Evolutionary conservation across 768 basidiomycete genomes (phyloP).

Genomic region (Amanita thiersii): DNA sequence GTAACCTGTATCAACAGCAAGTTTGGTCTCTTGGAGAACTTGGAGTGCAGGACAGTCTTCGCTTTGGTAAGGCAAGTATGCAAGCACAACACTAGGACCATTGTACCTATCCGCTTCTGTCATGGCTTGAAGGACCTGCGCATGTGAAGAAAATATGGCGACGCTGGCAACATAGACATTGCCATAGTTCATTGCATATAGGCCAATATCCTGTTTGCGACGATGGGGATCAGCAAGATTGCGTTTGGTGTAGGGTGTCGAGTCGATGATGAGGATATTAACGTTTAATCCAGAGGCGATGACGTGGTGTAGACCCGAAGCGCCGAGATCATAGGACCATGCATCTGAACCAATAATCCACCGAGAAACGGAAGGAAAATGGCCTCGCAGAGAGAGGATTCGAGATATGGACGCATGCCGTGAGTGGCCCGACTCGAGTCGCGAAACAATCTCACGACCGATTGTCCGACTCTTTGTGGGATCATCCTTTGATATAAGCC

Average conservation of each 20-base stretch:
- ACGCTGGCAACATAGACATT: constrained; percentile 94
- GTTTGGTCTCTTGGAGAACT: constrained; percentile 94
- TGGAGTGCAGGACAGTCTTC: constrained; percentile 79
- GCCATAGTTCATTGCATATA: constrained; percentile 98
- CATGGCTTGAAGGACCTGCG: constrained; percentile 86
- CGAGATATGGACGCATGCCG: constrained; percentile 39
- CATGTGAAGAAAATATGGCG: constrained; percentile 93
- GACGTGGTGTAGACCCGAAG: constrained; percentile 91
- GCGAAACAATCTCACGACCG: constrained; percentile 47
- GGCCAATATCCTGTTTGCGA: constrained; percentile 91
- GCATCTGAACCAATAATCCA: constrained; percentile 99
- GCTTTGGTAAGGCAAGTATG: constrained; percentile 83
- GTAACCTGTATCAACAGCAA: constrained; percentile 92
- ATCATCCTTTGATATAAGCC: constrained; percentile 76
- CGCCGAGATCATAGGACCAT: constrained; percentile 96
- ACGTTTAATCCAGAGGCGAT: constrained; percentile 87
- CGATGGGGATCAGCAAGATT: constrained; percentile 60
- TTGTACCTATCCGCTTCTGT: constrained; percentile 85
- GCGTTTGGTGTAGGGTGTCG: constrained; percentile 78
- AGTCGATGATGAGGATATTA: constrained; percentile 95
- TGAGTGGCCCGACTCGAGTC: constrained; percentile 33
- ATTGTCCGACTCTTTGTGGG: constrained; percentile 47
- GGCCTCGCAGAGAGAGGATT: constrained; percentile 50
- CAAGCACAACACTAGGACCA: constrained; percentile 88
- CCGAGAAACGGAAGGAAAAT: constrained; percentile 63